Base-by-base conservation (phyloP, 2,329 filamentous ascomycete genomes). In the Alternaria sp. region DNA sequence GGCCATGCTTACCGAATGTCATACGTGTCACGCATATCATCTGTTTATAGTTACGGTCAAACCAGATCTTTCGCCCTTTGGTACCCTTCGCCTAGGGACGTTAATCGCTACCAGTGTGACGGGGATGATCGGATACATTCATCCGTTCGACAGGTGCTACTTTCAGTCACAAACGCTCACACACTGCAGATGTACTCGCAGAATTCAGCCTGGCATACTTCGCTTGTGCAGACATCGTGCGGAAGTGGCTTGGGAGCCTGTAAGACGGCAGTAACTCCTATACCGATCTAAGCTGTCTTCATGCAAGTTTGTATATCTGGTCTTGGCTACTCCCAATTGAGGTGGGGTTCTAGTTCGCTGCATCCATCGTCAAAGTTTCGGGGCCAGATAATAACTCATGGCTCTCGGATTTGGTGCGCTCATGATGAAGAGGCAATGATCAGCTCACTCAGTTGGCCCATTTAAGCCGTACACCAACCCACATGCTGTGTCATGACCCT, bases 1-100 rank as follows among this genome's bases (percentile, higher is more conserved):
- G 50, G 64, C 58, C 65, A 64, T 68, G 55, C 57, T 64, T 70
- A 63, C 56, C 50, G 55, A 64, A 59, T 54, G 32, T 49, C 50
- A 59, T 49, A 62, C 44, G 49, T 59, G 55, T 40, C 54, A 44
- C 23, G 25, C 36, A 49, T 46, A 21, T n/a, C 19, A 47, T 23
- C 30, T 50, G 32, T 45, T 44, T 57, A 44, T 40, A 11, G 23
- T 23, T 56, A 32, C 28, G n/a, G n/a, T 44, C 12, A 15, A 21
- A 25, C 23, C 46, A 11, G 19, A 32, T 36, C 15, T 10, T 6
- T 40, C 23, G 12, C 45, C 28, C 19, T 43, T 43, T 5, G 17
- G 15, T 13, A 9, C 7, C 15, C n/a, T 44, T 36, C 58, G 30
- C 47, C 17, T 21, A 21, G 40, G 15, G 36, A 47, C n/a, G 23